Base-by-base conservation (phyloP, 192 early-diverging fungal species). In the Umbelopsis sp. region DNA sequence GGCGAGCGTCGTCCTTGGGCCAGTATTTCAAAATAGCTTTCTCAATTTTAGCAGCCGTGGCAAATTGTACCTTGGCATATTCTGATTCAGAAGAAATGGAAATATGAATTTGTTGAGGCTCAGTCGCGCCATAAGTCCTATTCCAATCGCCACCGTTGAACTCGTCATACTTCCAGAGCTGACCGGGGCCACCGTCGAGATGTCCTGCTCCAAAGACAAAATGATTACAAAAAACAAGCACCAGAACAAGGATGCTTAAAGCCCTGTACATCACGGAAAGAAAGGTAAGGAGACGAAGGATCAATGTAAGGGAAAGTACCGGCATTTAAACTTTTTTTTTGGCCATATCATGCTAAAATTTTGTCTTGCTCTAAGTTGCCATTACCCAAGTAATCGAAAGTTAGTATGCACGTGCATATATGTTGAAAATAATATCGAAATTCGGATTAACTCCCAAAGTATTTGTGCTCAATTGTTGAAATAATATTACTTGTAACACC, bases 41-140 rank as follows among this genome's bases (percentile, higher is more conserved):
- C 3, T 50, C 2, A 22, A 73, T 46, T 9, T 44, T 41, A 15
- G 30, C 61, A 11, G 50, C 22, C 4, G 76, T 78, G 44, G 76
- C 71, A 37, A 78, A 78, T 58, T 73, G 67, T 22, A 78, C 64
- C n/a, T 33, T 65, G 10, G 71, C 76, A 73, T 73, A 78, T 22
- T 73, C 46, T 7, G 71, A 35, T 13, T 78, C 58, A 27, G 55
- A 48, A 12, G 55, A 48, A 46, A 73, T 49, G 8, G 71, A 73
- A 12, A 78, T 70, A 51, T 78, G 76, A 37, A 78, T 47, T 51
- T 78, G 76, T 48, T 78, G 76, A 47, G 76, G 76, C 11, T 71
- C 71, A 13, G 67, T 49, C 11, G 47, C 1, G 23, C 49, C 61
- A 49, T 78, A 78, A n/a, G 76, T 78, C 5, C 61, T 25, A 20